Conservation (phyloP, 2,329 filamentous ascomycete species). For the Nigrospora sphaerica region DNA sequence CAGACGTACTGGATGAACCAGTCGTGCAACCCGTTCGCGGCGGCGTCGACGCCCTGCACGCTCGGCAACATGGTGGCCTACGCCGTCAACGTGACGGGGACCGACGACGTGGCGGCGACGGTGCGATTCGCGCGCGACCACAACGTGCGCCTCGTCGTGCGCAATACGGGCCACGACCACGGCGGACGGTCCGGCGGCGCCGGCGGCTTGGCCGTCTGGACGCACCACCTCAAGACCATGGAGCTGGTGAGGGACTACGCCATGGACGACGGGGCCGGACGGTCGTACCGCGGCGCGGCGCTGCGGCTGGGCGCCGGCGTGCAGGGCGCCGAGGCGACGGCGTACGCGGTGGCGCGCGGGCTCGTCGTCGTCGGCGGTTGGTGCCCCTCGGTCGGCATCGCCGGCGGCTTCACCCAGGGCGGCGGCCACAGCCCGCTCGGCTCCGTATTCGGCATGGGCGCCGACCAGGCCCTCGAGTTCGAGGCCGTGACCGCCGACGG, state of each 20-base stretch:
- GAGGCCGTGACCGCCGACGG: constrained; percentile 38
- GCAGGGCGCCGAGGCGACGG: constrained; percentile 10
- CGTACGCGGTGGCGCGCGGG: background rate
- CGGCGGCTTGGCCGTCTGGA: constrained; percentile 42
- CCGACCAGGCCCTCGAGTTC: constrained; percentile 39
- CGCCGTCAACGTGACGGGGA: constrained; percentile 3
- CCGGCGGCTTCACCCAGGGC: constrained; percentile 38
- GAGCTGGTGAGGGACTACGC: constrained; percentile 24
- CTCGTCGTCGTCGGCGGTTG: constrained; percentile 8
- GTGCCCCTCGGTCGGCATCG: constrained; percentile 15
- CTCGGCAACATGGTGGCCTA: constrained; percentile 5
- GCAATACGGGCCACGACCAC: constrained; percentile 41
- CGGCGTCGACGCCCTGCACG: background rate
- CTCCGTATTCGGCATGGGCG: constrained; percentile 36
- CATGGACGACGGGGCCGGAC: constrained; percentile 7
- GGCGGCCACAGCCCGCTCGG: constrained; percentile 35
- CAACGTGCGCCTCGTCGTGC: constrained; percentile 38
- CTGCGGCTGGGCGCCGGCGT: constrained; percentile 24
- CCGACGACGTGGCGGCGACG: constrained; percentile 1
- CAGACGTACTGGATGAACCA: constrained; percentile 4
- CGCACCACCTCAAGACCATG: constrained; percentile 38
- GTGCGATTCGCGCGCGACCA: constrained; percentile 17
- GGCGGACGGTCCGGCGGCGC: constrained; percentile 36
- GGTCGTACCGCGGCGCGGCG: constrained; percentile 20
- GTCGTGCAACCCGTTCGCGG: constrained; percentile 4